Evolutionary conservation across 1,284 basidiomycete species (phyloP).

Genomic region (Tilletia caries): DNA sequence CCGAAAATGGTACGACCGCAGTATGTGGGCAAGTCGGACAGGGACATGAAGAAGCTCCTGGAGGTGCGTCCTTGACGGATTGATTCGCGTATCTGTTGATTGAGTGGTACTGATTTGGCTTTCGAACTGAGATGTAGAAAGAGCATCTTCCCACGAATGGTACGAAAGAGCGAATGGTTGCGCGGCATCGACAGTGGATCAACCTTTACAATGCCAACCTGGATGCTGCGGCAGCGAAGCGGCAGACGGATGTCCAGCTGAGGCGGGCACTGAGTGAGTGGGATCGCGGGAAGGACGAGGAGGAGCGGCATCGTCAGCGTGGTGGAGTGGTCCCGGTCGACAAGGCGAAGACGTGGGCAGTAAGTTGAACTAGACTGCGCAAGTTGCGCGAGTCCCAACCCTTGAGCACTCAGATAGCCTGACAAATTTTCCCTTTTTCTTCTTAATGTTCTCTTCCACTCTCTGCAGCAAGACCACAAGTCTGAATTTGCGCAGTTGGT

Average conservation of each 20-base stretch:
- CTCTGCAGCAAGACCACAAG: constrained; percentile 1
- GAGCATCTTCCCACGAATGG: constrained; percentile 32
- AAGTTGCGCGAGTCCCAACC: not conserved
- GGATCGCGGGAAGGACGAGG: constrained; percentile 31
- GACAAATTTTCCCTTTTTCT: too few relatives aligned
- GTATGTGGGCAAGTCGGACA: constrained; percentile 38
- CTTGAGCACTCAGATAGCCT: too few relatives aligned
- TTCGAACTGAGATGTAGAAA: constrained; percentile 7
- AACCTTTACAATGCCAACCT: constrained; percentile 51
- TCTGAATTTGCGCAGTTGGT: not conserved
- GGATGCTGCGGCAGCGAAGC: constrained; percentile 38
- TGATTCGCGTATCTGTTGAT: not conserved
- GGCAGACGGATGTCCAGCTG: constrained; percentile 25
- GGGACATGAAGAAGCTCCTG: constrained; percentile 40
- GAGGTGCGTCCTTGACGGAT: not conserved
- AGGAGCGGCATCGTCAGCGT: not conserved
- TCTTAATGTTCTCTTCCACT: too few relatives aligned
- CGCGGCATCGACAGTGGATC: constrained; percentile 48
- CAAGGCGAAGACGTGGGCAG: not conserved
- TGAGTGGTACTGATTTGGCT: not conserved
- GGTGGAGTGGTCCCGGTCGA: not conserved
- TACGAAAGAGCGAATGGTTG: constrained; percentile 31
- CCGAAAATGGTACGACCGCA: constrained; percentile 35
- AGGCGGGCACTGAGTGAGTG: constrained; percentile 34
- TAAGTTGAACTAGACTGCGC: not conserved